Evolutionary conservation across 2,329 filamentous ascomycete species (phyloP).

Genomic region (Aspergillus unguis): DNA sequence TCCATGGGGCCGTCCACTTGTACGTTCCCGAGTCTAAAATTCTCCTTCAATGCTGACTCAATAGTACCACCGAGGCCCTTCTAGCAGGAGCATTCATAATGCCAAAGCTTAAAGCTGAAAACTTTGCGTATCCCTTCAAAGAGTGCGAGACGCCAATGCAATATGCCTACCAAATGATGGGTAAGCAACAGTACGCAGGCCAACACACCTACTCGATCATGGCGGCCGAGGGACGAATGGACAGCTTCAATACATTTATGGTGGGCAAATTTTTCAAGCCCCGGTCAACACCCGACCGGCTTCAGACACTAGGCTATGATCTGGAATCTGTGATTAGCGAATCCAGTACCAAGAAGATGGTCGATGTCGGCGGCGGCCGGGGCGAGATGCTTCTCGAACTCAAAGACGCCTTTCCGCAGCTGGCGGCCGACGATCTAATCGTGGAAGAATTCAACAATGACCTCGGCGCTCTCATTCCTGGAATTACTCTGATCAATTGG

Average conservation of each 20-base stretch:
- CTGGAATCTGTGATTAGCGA: constrained; percentile 24
- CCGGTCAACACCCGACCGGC: constrained; percentile 32
- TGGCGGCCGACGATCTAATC: constrained; percentile 27
- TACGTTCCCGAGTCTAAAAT: constrained; percentile 12
- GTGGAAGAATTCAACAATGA: constrained; percentile 38
- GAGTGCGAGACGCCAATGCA: constrained; percentile 35
- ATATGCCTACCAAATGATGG: constrained; percentile 34
- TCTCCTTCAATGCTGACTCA: neutral
- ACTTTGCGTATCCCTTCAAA: constrained; percentile 36
- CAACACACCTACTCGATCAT: constrained; percentile 39
- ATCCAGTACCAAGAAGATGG: constrained; percentile 22
- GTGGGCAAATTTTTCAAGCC: constrained; percentile 37
- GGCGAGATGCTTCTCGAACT: constrained; percentile 38
- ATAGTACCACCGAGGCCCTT: constrained; percentile 34
- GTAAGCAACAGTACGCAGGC: constrained; percentile 25
- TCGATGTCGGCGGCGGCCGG: constrained; percentile 39
- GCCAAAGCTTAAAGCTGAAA: constrained; percentile 32
- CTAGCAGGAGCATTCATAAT: constrained; percentile 37
- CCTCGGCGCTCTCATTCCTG: constrained; percentile 22
- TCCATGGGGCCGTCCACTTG: constrained; percentile 40
- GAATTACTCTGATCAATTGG: constrained; percentile 33
- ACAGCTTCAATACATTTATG: constrained; percentile 41
- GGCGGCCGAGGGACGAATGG: constrained; percentile 35
- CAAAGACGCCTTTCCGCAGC: constrained; percentile 31
- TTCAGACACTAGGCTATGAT: constrained; percentile 32